A percentile compares a stretch with the other conserved stretches of the same genome.
Evolutionary conservation across 306 rosid species (phyloP).

Genomic region (Casuarina equisetifolia): DNA sequence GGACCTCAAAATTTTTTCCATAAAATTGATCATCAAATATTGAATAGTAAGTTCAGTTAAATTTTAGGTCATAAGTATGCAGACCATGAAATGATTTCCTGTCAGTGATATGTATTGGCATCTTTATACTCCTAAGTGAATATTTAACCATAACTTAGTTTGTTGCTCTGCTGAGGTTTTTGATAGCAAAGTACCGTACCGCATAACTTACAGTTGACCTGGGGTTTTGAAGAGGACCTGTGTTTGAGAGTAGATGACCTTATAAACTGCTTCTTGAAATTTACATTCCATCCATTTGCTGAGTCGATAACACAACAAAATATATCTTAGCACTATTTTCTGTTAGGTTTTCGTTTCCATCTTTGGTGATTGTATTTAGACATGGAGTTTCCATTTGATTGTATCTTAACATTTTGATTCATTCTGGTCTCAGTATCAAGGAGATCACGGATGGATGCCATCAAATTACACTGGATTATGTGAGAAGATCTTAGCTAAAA

Average conservation of each 20-base stretch:
- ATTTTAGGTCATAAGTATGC: not conserved
- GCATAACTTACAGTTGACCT: not conserved
- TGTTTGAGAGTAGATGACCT: not conserved
- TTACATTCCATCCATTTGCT: not conserved
- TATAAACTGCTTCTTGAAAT: not conserved
- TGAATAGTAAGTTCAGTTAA: not conserved
- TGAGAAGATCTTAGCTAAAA: constrained; percentile 80
- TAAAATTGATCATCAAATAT: not conserved
- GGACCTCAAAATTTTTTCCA: not conserved
- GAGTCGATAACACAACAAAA: not conserved
- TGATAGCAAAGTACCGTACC: not conserved
- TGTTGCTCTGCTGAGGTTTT: not conserved
- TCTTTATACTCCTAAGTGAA: not conserved
- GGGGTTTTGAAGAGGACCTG: not conserved
- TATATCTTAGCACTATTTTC: not conserved
- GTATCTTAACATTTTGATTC: constrained; percentile 5
- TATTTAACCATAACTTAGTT: not conserved
- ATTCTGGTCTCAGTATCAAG: constrained; percentile 77
- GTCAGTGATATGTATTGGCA: not conserved
- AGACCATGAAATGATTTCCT: not conserved
- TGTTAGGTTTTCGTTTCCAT: constrained; percentile 5
- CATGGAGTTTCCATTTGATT: not conserved
- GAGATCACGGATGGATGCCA: constrained; percentile 91
- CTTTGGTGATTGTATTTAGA: constrained; percentile 10
- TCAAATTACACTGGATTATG: constrained; percentile 86